Base-by-base conservation (phyloP, 768 basidiomycete species). In the Tylopilus plumbeoviolaceoides region DNA sequence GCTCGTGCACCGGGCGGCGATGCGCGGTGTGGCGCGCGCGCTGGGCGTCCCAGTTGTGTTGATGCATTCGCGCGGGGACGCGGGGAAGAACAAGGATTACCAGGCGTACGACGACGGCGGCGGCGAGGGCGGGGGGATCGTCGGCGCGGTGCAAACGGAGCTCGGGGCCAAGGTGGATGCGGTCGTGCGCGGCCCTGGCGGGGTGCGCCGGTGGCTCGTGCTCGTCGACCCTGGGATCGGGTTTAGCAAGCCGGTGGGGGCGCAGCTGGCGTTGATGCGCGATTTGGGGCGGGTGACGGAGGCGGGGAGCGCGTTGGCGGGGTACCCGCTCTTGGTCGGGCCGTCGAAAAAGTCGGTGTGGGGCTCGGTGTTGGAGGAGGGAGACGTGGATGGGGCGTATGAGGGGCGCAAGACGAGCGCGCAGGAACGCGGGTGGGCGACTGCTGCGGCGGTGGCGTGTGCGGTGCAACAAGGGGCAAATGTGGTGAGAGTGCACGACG, bases 61-160 rank as follows among this genome's bases (percentile, higher is more conserved):
- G 53, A 98, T 98, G 95, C 95, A 99, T 68, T 93, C 91, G 0
- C 77, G 94, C 4, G 94, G 91, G 0, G 88, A 90, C 51, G 89
- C 91, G 0, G 83, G 85, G 15, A 59, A 74, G 56, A 79, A 93
- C 74, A 90, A 90, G 72, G 77, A 84, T 56, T 85, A 85, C 60
- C 61, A 59, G 15, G 59, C 48, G 50, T 81, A 85, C 63, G 67
- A 68, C 23, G 73, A 72, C 35, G 64, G 64, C 23, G 75, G 72
- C 28, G 27, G 27, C 27, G 8, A 28, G 27, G n/a, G n/a, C n/a
- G 27, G 27, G 8, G 67, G 65, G 10, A 81, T 92, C 5, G 55
- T 95, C 9, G 74, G 78, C 21, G 90, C 83, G 17, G 83, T 98
- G 0, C 74, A 79, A 8, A 61, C 70, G 0, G 95, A 98, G 65